Evolutionary conservation across 2,329 filamentous ascomycete genomes (phyloP).

Genomic region (Emericellopsis atlantica): DNA sequence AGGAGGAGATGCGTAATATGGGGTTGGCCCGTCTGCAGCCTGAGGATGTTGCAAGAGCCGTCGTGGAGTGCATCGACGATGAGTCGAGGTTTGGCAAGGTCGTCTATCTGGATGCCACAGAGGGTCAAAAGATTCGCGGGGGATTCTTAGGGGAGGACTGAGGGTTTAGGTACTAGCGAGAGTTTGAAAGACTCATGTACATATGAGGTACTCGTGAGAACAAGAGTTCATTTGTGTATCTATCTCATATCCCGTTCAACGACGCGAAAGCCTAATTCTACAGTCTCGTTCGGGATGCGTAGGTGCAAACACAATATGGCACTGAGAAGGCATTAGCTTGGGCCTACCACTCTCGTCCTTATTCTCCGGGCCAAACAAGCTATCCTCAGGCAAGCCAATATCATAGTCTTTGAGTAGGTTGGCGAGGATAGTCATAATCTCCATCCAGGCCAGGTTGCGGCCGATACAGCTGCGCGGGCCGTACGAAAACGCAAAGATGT

Average conservation of each 20-base stretch:
- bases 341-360: background rate
- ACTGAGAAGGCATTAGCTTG: background rate
- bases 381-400: background rate
- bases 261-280: too few species aligned
- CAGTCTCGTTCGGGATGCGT: slow-evolving; percentile 1
- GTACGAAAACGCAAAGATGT: background rate
- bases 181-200: too few species aligned
- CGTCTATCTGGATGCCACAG: background rate
- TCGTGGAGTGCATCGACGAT: slow-evolving; percentile 1
- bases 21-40: background rate
- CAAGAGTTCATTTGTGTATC: too few species aligned
- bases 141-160: background rate
- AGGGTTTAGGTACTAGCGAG: background rate
- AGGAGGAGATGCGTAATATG: slow-evolving; percentile 2
- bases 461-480: background rate
- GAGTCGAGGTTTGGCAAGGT: background rate
- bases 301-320: background rate
- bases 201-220: too few species aligned
- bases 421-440: slow-evolving; percentile 1
- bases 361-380: background rate
- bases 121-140: background rate
- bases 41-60: background rate
- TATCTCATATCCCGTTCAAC: too few species aligned
- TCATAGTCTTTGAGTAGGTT: slow-evolving; percentile 1
- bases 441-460: slow-evolving; percentile 2